Conservation (phyloP, 768 basidiomycete species). For the Tremella fuciformis region DNA sequence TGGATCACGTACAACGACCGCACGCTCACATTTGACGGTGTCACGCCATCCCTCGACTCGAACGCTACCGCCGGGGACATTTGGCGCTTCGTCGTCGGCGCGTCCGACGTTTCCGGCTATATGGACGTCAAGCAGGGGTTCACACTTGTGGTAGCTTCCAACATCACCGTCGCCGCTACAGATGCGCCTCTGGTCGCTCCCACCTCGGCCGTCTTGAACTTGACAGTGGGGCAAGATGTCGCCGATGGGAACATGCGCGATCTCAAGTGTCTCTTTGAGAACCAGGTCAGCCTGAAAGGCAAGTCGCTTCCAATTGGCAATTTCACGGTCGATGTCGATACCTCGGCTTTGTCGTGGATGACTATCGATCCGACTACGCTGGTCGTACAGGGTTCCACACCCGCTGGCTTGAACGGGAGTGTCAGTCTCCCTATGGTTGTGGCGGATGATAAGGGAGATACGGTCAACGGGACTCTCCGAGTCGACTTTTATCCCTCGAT, state of each 20-base stretch:
- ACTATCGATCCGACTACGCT: constrained; percentile 50
- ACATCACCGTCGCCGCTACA: constrained; percentile 61
- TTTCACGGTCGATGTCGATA: constrained; percentile 59
- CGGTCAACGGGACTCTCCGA: constrained; percentile 59
- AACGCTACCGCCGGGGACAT: constrained; percentile 53
- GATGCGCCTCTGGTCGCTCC: constrained; percentile 54
- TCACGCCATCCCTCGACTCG: constrained; percentile 58
- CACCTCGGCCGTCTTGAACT: constrained; percentile 59
- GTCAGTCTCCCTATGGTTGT: background rate
- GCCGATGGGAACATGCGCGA: constrained; percentile 51
- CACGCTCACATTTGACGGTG: constrained; percentile 72
- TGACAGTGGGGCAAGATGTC: constrained; percentile 62
- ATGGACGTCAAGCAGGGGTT: constrained; percentile 63
- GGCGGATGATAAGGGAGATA: constrained; percentile 3
- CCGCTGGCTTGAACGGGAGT: constrained; percentile 29
- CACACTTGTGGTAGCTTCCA: constrained; percentile 61
- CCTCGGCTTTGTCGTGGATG: constrained; percentile 53
- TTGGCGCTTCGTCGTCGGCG: constrained; percentile 63
- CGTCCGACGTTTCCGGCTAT: constrained; percentile 71
- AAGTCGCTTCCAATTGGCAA: constrained; percentile 27
- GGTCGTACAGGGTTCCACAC: constrained; percentile 65
- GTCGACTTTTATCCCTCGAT: constrained; percentile 70
- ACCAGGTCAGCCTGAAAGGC: constrained; percentile 55
- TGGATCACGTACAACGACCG: constrained; percentile 72
- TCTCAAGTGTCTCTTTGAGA: constrained; percentile 57